A percentile compares a stretch with the other conserved stretches of the same genome.
phyloP scores from a whole-genome alignment of 805 yeast species.

The Lachancea quebecensis region DNA sequence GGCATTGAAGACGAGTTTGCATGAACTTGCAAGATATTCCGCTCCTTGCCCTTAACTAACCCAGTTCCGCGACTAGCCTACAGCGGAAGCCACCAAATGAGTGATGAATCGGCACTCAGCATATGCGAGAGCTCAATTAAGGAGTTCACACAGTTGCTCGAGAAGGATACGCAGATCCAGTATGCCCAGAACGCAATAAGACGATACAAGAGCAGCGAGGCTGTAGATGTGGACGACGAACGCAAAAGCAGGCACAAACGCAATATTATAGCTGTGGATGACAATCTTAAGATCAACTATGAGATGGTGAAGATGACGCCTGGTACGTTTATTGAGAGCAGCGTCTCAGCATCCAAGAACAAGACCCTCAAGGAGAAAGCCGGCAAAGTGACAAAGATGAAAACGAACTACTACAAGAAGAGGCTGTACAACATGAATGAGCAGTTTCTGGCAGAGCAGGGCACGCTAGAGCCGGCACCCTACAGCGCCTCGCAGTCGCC shows the following conservation, averaged over 20 bases:
- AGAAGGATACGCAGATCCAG: conserved; percentile 11
- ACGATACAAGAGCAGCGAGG: conserved; percentile 8
- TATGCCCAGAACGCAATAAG: conserved; percentile 10
- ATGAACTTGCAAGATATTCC: no score
- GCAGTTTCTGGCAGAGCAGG: conserved; percentile 15
- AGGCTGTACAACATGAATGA: conserved; percentile 26
- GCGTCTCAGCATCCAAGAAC: conserved; percentile 3
- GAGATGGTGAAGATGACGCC: conserved; percentile 30
- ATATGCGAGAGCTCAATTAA: neutral
- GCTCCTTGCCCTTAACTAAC: no score
- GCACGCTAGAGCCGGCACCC: neutral
- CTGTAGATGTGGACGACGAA: conserved; percentile 7
- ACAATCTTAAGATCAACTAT: conserved; percentile 29
- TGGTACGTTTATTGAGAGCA: conserved; percentile 18
- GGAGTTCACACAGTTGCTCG: conserved; percentile 7
- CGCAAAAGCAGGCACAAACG: conserved; percentile 18
- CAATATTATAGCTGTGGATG: conserved; percentile 29
- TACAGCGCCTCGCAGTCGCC: neutral
- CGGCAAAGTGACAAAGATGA: conserved; percentile 9
- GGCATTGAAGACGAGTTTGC: no score
- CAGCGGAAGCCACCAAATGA: no score
- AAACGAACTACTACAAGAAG: conserved; percentile 19
- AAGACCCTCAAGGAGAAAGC: conserved; percentile 6
- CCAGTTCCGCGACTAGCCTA: no score
- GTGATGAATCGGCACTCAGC: neutral